phyloP scores from a whole-genome alignment of 352 stramenopile genomes.

The Pythium brachiatum region DNA sequence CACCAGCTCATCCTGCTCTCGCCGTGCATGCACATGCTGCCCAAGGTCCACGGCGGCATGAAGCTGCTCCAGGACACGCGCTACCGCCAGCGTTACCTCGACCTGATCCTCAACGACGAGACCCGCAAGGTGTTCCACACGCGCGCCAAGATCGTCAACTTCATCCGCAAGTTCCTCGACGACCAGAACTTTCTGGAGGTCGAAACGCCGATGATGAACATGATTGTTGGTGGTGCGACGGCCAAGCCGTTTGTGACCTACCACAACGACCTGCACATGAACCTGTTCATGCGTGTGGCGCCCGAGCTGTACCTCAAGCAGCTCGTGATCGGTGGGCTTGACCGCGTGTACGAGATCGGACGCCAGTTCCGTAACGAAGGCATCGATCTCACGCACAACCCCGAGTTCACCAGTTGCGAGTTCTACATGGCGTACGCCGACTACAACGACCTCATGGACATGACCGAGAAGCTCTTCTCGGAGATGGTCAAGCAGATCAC shows the following conservation, averaged over 20 bases:
- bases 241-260: constrained; percentile 98
- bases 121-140: constrained; percentile 93
- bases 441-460: constrained; percentile 98
- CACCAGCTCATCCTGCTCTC: constrained; percentile 70
- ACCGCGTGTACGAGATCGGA: constrained; percentile 98
- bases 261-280: constrained; percentile 96
- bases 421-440: constrained; percentile 99
- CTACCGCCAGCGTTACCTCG: constrained; percentile 94
- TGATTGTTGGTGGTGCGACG: constrained; percentile 93
- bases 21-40: constrained; percentile 85
- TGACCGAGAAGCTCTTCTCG: constrained; percentile 94
- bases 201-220: constrained; percentile 97
- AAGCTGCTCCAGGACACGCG: constrained; percentile 65
- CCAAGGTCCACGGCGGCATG: constrained; percentile 70
- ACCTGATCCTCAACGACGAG: constrained; percentile 96
- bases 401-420: constrained; percentile 98
- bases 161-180: constrained; percentile 93
- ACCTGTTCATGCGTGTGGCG: constrained; percentile 96
- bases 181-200: constrained; percentile 96
- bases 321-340: constrained; percentile 97
- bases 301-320: constrained; percentile 98
- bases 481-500: constrained; percentile 90
- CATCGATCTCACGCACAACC: constrained; percentile 97
- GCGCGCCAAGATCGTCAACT: constrained; percentile 92
- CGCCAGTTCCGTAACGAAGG: constrained; percentile 99